Evolutionary conservation across 2,329 filamentous ascomycete genomes (phyloP).

Genomic region (Macroventuria anomochaeta): DNA sequence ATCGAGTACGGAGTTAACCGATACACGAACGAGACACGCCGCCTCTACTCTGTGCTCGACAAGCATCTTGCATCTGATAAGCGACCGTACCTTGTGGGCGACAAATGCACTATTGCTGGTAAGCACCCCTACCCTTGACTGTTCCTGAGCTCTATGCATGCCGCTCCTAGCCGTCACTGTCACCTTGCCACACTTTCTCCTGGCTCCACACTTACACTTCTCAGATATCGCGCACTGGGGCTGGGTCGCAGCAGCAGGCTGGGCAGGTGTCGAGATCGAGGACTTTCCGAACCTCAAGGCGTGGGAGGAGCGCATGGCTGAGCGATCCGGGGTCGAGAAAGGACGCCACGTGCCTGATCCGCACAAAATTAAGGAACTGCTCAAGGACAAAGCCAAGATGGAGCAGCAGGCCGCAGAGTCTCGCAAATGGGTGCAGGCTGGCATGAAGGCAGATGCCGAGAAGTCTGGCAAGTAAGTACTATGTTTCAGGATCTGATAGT

Average conservation of each 20-base stretch:
- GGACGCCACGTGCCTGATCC: constrained; percentile 74
- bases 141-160: neutral
- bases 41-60: constrained; percentile 80
- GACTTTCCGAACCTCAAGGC: constrained; percentile 78
- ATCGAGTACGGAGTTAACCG: constrained; percentile 84
- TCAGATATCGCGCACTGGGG: constrained; percentile 79
- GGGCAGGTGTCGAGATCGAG: constrained; percentile 71
- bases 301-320: constrained; percentile 75
- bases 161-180: neutral
- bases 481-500: neutral
- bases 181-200: neutral
- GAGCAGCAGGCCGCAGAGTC: constrained; percentile 61
- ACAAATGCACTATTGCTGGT: constrained; percentile 64
- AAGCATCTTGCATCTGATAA: constrained; percentile 65
- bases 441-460: constrained; percentile 69
- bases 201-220: neutral
- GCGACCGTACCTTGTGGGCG: constrained; percentile 64
- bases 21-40: constrained; percentile 83
- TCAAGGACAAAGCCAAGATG: constrained; percentile 63
- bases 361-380: constrained; percentile 66
- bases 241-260: constrained; percentile 69
- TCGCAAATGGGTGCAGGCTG: constrained; percentile 70
- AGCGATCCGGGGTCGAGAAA: constrained; percentile 75
- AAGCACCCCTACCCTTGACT: constrained; percentile 6
- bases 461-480: constrained; percentile 40